These are phyloP conservation scores for Aristolochia contorta DNA, from an alignment of 164 flowering plant genomes.

Conservation along the genomic window DNA sequence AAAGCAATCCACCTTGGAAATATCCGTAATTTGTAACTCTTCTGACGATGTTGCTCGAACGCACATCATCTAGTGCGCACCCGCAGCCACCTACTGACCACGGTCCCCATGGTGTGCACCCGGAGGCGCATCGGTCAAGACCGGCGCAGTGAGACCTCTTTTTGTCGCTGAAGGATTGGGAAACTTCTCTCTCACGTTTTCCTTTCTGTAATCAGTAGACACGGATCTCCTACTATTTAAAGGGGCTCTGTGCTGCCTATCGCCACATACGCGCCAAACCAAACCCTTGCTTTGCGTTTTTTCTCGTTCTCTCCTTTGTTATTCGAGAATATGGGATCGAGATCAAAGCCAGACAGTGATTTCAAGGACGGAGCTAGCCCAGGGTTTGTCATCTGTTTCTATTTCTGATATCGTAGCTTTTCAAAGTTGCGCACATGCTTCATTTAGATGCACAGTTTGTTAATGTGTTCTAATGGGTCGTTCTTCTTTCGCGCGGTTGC, in stretches of 20 bases:
- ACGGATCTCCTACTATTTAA: not conserved
- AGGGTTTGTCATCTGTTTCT: conserved; percentile 26
- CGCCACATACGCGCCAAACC: not conserved
- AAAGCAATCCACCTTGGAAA: too few relatives aligned
- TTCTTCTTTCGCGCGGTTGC: conserved; percentile 11
- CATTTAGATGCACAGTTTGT: not conserved
- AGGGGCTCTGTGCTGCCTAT: not conserved
- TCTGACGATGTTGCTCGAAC: too few relatives aligned
- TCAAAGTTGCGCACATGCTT: not conserved
- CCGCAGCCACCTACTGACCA: too few relatives aligned
- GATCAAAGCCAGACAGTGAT: conserved; percentile 17
- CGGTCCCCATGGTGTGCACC: too few relatives aligned
- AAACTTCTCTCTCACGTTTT: too few relatives aligned
- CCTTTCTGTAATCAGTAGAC: too few relatives aligned
- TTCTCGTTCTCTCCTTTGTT: too few relatives aligned
- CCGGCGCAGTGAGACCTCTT: too few relatives aligned
- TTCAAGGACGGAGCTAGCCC: conserved; percentile 56
- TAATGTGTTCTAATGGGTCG: not conserved
- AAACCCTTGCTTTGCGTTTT: not conserved
- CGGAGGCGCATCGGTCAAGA: too few relatives aligned
- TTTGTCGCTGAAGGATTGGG: too few relatives aligned
- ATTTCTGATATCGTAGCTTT: not conserved
- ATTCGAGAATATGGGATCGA: conserved; percentile 31
- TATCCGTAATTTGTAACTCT: too few relatives aligned
- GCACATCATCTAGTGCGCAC: too few relatives aligned